Evolutionary conservation across 2,329 filamentous ascomycete genomes (phyloP), one percentile per base, ranked within the genome.

Genomic region (Camillea tinctor): DNA sequence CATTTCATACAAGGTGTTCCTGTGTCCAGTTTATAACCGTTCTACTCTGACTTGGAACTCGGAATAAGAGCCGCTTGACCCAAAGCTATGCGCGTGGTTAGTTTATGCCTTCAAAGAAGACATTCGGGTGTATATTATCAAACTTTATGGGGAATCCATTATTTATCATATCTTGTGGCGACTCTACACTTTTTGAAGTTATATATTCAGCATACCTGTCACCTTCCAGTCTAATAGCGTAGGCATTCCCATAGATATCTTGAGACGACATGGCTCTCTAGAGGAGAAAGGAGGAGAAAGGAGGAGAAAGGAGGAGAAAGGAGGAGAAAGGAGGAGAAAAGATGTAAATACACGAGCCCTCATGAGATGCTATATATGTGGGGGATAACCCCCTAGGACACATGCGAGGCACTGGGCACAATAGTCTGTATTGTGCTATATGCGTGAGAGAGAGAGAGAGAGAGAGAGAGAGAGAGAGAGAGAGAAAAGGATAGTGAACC

Each of bases 11-110:
- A 13, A 19, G 44, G 15, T 4, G 15, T 19, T 17, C 36, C 22
- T 40, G 54, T 11, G 50, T 56, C 63, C 64, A 65, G 20, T 57
- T 64, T 22, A 65, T 44, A 1, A 65, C 3, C 1, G 52, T 19
- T 13, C 64, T 56, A 11, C 64, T 60, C 13, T 48, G 24, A 0
- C 61, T 61, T n/a, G 64, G 64, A 17, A 64, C 56, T 21, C 8
- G 54, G 19, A 54, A 44, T 4, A 60, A 9, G 3, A 65, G 48
- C 17, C 60, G 58, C 3, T 48, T 21, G 2, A 59, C 24, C 64
- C 60, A 64, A 23, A 50, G 24, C 9, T 51, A 44, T 1, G 21
- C 49, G 15, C 60, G 54, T 0, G 1, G 6, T 53, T 56, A 22
- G 2, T 2, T 15, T 60, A 64, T 62, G 2, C 55, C 52, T 17